A percentile compares a stretch with the other conserved stretches of the same genome.
Evolutionary conservation across 1,284 basidiomycete species (phyloP).

Genomic region (Phellopilus nigrolimitatus): DNA sequence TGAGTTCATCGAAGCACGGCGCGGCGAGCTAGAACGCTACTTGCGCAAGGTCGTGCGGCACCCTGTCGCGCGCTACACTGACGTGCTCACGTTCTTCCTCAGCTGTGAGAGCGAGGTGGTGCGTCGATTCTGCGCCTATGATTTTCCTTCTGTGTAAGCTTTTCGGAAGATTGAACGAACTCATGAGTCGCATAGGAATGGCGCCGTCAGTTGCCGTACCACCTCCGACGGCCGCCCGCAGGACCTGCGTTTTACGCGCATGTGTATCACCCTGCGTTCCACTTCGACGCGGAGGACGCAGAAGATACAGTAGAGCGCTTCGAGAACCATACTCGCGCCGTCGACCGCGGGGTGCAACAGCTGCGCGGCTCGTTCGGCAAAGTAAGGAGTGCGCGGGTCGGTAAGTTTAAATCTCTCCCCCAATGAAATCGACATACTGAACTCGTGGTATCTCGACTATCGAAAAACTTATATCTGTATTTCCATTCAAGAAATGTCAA

Average conservation of each 20-base stretch:
- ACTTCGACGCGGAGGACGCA: conserved; percentile 70
- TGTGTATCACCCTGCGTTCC: conserved; percentile 81
- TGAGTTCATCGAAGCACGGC: conserved; percentile 77
- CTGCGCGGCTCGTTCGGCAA: conserved; percentile 57
- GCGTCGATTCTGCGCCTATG: conserved; percentile 27
- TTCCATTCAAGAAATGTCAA: conserved; percentile 77
- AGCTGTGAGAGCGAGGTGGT: conserved; percentile 69
- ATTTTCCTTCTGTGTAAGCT: background rate
- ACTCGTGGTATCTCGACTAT: too few relatives aligned
- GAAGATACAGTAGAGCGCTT: conserved; percentile 55
- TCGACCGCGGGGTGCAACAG: conserved; percentile 63
- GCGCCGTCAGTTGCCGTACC: conserved; percentile 58
- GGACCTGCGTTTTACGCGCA: conserved; percentile 72
- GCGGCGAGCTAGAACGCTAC: conserved; percentile 78
- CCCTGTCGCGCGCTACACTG: conserved; percentile 72
- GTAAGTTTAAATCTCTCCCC: conserved; percentile 41
- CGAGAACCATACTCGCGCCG: conserved; percentile 55
- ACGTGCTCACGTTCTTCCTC: conserved; percentile 79
- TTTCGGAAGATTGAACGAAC: too few relatives aligned
- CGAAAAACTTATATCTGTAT: too few relatives aligned
- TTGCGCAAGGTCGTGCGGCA: conserved; percentile 69
- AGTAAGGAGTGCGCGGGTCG: conserved; percentile 60
- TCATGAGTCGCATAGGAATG: conserved; percentile 50
- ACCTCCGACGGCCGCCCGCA: conserved; percentile 54
- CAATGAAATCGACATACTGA: too few relatives aligned